Base-by-base conservation (phyloP, 441 rosid species). In the Pelargonium citronellum region DNA sequence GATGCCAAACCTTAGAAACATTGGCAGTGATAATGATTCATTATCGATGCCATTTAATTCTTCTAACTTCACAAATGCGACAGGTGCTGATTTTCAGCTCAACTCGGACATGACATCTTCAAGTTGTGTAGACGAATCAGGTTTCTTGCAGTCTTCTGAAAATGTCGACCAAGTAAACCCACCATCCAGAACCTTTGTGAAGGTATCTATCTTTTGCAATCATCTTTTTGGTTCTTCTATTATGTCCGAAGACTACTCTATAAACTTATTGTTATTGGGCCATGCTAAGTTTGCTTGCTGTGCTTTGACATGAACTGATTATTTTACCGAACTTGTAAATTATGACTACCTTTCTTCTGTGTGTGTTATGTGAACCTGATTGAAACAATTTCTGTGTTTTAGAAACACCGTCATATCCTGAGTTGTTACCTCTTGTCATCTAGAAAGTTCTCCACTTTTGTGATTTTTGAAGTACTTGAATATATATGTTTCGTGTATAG, bases 141-240 rank as follows among this genome's bases (percentile, higher is more conserved):
- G 92, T 57, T 91, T 92, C 83, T 83, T 92, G 80, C 96, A 87
- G 69, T 88, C 96, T 65, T 84, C 91, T 17, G 97, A 87, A 70
- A 87, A 85, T 72, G 84, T 69, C 73, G 89, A 87, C 67, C 94
- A 85, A 72, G 87, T 73, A 74, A 89, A 88, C 81, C 83, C 86
- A 73, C 88, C 77, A 60, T 73, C 79, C 19, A 81, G 80, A 84
- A 87, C 89, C 86, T 95, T 95, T 86, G 98, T 95, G 74, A 95
- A 95, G 98, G 99, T 92, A 58, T 75, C 67, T 16, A 17, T n/a
- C n/a, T 55, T 68, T 51, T 15, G 61, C 5, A 10, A 13, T 20
- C 64, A 1, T 46, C n/a, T 5, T 51, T 12, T 13, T 27, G 30
- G 30, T 3, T 27, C 30, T 27, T 27, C 30, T 30, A 30, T 30